Evolutionary conservation across 495 filamentous ascomycete genomes (phyloP).

Genomic region (Annulohypoxylon stygium): DNA sequence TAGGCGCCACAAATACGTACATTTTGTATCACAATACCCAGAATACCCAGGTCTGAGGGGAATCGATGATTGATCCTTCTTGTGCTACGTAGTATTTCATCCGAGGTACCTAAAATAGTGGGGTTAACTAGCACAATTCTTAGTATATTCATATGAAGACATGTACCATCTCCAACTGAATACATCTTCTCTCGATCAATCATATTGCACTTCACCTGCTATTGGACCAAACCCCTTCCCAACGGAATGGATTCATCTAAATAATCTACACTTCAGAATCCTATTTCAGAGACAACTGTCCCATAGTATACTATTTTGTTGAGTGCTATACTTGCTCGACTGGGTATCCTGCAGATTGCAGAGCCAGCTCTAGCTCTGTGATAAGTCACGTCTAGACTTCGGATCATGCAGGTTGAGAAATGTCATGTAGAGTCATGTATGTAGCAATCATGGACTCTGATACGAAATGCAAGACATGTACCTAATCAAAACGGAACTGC

Average conservation of each 20-base stretch:
- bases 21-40: constrained; percentile 11
- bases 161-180: constrained; percentile 1
- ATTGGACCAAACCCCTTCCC: constrained; percentile 21
- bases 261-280: constrained; percentile 1
- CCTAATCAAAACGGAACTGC: constrained; percentile 5
- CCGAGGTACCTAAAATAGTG: constrained; percentile 18
- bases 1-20: neutral
- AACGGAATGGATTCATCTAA: constrained; percentile 27
- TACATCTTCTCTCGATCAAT: constrained; percentile 1
- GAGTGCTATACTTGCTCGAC: constrained; percentile 17
- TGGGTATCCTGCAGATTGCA: constrained; percentile 9
- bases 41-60: constrained; percentile 6
- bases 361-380: neutral
- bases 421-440: neutral
- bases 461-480: constrained; percentile 26
- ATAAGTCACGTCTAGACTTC: neutral
- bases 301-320: constrained; percentile 16
- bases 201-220: neutral
- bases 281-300: constrained; percentile 7
- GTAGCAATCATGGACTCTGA: constrained; percentile 9
- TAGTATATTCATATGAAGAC: neutral
- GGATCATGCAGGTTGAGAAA: constrained; percentile 19
- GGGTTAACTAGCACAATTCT: neutral
- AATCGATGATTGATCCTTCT: neutral
- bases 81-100: constrained; percentile 13